Conservation (phyloP, 2,329 filamentous ascomycete species). For the Simplicillium aogashimaense region DNA sequence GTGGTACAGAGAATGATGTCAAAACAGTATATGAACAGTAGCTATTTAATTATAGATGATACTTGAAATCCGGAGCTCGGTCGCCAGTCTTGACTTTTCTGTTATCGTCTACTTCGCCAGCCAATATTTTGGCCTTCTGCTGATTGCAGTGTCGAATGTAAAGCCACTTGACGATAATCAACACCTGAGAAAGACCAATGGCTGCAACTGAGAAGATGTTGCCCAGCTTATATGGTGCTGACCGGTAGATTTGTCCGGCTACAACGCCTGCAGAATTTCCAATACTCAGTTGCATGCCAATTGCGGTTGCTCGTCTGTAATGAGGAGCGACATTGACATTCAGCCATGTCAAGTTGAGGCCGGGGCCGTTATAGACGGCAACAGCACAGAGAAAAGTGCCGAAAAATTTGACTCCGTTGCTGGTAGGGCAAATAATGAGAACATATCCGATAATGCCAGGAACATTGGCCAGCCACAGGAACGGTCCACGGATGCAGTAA, state of each 20-base stretch:
- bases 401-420: constrained; percentile 38
- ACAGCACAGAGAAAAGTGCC: constrained; percentile 37
- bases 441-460: constrained; percentile 39
- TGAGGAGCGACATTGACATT: constrained; percentile 34
- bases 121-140: constrained; percentile 21
- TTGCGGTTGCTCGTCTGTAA: constrained; percentile 33
- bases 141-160: constrained; percentile 35
- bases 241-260: constrained; percentile 24
- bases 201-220: constrained; percentile 15
- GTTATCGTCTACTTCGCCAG: constrained; percentile 30
- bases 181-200: constrained; percentile 18
- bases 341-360: constrained; percentile 36
- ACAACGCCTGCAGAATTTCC: constrained; percentile 36
- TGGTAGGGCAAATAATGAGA: constrained; percentile 34
- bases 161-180: constrained; percentile 27
- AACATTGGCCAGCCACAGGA: constrained; percentile 48
- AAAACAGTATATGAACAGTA: no score
- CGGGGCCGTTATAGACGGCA: constrained; percentile 35
- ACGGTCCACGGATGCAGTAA: constrained; percentile 18
- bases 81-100: constrained; percentile 36
- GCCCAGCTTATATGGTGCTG: constrained; percentile 20
- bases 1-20: no score
- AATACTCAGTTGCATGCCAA: constrained; percentile 33
- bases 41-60: constrained; percentile 20
- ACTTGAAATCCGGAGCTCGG: constrained; percentile 34